Percentiles rank a stretch among this genome's conserved stretches.
These are phyloP conservation scores for Arabidopsis hybrid DNA, from an alignment of 441 rosid species.

Conservation along the genomic window DNA sequence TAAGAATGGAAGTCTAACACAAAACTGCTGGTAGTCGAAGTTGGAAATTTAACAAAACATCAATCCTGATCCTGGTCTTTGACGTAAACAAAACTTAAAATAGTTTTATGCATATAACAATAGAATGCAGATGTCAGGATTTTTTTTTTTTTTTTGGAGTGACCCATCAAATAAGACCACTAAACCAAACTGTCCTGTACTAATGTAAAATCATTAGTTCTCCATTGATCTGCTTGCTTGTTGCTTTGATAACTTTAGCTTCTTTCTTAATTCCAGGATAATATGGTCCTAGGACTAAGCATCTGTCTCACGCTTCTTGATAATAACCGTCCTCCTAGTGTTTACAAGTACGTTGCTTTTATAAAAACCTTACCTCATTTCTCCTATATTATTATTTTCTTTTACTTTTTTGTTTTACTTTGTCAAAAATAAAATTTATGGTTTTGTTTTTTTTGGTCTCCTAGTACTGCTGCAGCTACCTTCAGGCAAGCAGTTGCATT, in stretches of 20 bases:
- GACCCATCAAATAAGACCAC: conserved; percentile 6
- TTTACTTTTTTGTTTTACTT: conserved; percentile 1
- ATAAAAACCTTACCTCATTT: conserved; percentile 22
- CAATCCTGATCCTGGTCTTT: conserved; percentile 18
- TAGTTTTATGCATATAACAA: conserved; percentile 20
- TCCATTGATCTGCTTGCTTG: conserved; percentile 18
- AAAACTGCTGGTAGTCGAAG: conserved; percentile 6
- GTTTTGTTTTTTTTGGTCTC: conserved; percentile 37
- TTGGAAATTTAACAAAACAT: conserved; percentile 10
- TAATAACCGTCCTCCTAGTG: conserved; percentile 84
- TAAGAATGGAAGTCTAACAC: conserved; percentile 24
- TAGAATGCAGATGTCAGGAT: conserved; percentile 20
- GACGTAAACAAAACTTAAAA: conserved; percentile 4
- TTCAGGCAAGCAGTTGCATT: conserved; percentile 99
- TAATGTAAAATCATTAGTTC: conserved; percentile 12
- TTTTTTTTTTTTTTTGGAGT: conserved; percentile 5
- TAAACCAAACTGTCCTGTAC: conserved; percentile 25
- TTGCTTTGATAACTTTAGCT: conserved; percentile 39
- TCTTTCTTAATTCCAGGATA: conserved; percentile 63
- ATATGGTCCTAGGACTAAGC: conserved; percentile 89
- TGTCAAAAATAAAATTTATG: conserved; percentile 17
- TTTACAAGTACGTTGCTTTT: conserved; percentile 78
- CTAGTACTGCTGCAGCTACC: conserved; percentile 99
- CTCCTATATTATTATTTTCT: conserved; percentile 29
- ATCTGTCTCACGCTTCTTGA: conserved; percentile 98